Percentiles rank a stretch among this genome's conserved stretches.
Evolutionary conservation across 2,329 filamentous ascomycete genomes (phyloP).

Genomic region (Sordariomycetes sp.): DNA sequence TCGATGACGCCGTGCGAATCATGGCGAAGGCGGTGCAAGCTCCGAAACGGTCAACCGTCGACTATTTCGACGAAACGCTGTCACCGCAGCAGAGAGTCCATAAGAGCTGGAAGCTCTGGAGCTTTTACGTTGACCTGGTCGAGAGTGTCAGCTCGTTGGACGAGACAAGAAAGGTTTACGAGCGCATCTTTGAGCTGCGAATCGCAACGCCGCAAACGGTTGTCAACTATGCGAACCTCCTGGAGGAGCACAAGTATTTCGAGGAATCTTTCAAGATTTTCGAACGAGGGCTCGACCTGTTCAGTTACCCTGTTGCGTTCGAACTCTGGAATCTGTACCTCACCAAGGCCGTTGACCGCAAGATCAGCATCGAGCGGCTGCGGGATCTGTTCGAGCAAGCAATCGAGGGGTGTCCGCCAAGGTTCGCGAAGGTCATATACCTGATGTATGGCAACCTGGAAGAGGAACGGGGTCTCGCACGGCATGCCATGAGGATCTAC

Average conservation of each 20-base stretch:
- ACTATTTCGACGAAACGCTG: constrained; percentile 94
- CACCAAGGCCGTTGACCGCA: constrained; percentile 91
- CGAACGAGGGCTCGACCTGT: constrained; percentile 92
- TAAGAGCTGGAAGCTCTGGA: constrained; percentile 99
- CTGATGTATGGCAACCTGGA: constrained; percentile 98
- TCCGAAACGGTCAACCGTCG: constrained; percentile 95
- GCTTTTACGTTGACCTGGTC: constrained; percentile 96
- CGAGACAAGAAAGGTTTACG: constrained; percentile 89
- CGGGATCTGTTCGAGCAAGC: constrained; percentile 96
- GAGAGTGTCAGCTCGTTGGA: constrained; percentile 87
- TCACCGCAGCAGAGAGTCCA: constrained; percentile 94
- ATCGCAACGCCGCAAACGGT: constrained; percentile 98
- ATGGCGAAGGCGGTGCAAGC: constrained; percentile 97
- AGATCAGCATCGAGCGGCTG: constrained; percentile 88
- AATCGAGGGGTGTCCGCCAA: constrained; percentile 85
- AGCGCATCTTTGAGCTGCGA: constrained; percentile 93
- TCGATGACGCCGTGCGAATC: constrained; percentile 85
- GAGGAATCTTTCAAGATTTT: constrained; percentile 98
- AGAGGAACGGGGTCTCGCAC: constrained; percentile 85
- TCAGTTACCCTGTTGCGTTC: constrained; percentile 95
- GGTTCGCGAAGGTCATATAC: constrained; percentile 92
- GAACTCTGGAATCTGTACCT: constrained; percentile 98
- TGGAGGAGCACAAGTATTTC: constrained; percentile 91
- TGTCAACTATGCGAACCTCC: constrained; percentile 92
- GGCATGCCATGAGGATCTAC: constrained; percentile 98